Evolutionary conservation across 2,329 filamentous ascomycete genomes (phyloP).

Genomic region (Knufia petricola): DNA sequence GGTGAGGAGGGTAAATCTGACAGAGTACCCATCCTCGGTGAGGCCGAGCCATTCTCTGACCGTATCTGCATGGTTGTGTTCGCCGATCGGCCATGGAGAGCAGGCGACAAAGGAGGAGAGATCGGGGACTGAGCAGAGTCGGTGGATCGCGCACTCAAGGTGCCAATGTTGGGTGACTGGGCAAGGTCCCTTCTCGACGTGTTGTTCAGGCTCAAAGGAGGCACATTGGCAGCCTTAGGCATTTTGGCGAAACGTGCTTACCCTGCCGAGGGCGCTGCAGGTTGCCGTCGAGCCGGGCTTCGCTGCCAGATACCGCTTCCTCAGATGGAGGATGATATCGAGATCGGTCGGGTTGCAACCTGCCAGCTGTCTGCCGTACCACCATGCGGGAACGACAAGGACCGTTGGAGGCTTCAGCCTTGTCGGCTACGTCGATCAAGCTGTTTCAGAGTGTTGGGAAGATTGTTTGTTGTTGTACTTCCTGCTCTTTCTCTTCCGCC

Average conservation of each 20-base stretch:
- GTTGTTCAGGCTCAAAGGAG: constrained; percentile 18
- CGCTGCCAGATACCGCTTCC: not conserved
- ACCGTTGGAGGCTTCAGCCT: not conserved
- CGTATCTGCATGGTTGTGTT: constrained; percentile 2
- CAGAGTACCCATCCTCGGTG: constrained; percentile 37
- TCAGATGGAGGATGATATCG: not conserved
- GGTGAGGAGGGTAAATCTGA: constrained; percentile 37
- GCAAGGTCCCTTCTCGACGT: constrained; percentile 15
- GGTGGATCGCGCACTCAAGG: constrained; percentile 19
- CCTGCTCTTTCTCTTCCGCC: constrained; percentile 3
- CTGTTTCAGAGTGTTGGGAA: constrained; percentile 4
- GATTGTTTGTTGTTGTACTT: not conserved
- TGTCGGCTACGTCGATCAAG: constrained; percentile 1
- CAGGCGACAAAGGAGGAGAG: constrained; percentile 7
- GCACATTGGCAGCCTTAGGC: constrained; percentile 21
- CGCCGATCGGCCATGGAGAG: not conserved
- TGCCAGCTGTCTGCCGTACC: constrained; percentile 1
- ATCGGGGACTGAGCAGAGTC: constrained; percentile 15
- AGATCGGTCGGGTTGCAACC: constrained; percentile 2
- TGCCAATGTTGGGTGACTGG: constrained; percentile 15
- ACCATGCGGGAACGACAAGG: constrained; percentile 1
- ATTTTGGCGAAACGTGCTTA: constrained; percentile 16
- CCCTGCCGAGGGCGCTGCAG: constrained; percentile 14
- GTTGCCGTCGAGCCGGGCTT: constrained; percentile 14
- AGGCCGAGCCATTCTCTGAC: constrained; percentile 24